phyloP scores from a whole-genome alignment of 176 grass and related monocot genomes.

The Aegilops tauschii region DNA sequence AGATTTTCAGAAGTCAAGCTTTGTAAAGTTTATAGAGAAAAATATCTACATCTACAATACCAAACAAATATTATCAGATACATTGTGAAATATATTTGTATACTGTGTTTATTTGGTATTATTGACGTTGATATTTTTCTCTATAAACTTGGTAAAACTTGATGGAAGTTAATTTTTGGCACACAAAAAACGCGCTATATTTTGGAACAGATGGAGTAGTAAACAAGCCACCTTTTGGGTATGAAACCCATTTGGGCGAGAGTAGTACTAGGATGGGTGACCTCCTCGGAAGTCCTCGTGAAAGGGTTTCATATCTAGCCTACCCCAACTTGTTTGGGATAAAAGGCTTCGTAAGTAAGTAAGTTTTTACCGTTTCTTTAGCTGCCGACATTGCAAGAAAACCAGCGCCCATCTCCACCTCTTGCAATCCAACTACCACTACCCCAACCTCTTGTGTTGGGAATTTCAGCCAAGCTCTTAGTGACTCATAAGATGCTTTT shows the following conservation, averaged over 20 bases:
- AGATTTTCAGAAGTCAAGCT: no score
- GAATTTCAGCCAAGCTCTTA: constrained; percentile 60
- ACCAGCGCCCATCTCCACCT: constrained; percentile 91
- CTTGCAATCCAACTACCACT: constrained; percentile 84
- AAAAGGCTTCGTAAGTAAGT: no score
- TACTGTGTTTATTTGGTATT: no score
- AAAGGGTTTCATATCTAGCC: no score
- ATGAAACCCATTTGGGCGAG: no score
- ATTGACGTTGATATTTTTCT: background rate
- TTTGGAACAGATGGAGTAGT: background rate
- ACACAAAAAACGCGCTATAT: background rate
- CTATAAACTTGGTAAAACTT: background rate
- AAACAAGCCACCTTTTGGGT: background rate
- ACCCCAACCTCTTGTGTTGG: constrained; percentile 58
- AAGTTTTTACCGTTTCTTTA: constrained; percentile 67
- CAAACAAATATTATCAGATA: no score
- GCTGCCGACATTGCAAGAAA: constrained; percentile 85
- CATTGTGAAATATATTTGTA: no score
- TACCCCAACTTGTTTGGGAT: no score
- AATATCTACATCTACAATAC: no score
- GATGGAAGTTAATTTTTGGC: background rate
- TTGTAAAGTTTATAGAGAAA: no score
- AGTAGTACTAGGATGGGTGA: no score
- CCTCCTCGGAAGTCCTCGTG: no score
- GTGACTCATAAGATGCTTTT: constrained; percentile 61